These are phyloP conservation scores for Acorus calamus DNA, from an alignment of 106 monocot species.

Conservation along the genomic window DNA sequence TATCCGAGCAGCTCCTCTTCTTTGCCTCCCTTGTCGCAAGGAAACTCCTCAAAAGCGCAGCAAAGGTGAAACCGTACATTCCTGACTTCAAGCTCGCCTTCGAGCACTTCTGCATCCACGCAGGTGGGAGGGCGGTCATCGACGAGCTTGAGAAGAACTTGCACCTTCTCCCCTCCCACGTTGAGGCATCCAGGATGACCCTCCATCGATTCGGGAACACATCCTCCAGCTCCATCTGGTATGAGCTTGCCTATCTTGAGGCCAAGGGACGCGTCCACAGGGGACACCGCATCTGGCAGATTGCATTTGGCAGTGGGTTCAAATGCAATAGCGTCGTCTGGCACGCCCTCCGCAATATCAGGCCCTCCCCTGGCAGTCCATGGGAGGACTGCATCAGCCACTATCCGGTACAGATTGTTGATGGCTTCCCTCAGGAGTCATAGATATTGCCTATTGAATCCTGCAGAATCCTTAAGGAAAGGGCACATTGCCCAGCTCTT, in stretches of 20 bases:
- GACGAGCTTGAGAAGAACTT: constrained; percentile 27
- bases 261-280: constrained; percentile 18
- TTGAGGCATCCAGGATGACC: constrained; percentile 19
- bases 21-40: constrained; percentile 13
- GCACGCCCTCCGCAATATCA: background rate
- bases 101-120: background rate
- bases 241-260: constrained; percentile 17
- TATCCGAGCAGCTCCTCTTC: constrained; percentile 23
- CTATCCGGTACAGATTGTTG: constrained; percentile 12
- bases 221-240: constrained; percentile 25
- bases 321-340: constrained; percentile 17
- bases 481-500: too few species aligned
- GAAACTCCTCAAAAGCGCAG: constrained; percentile 12
- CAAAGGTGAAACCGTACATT: constrained; percentile 18
- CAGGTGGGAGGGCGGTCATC: constrained; percentile 20
- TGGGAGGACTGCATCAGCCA: constrained; percentile 13
- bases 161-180: constrained; percentile 12
- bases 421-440: background rate
- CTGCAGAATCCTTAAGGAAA: too few species aligned
- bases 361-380: constrained; percentile 2
- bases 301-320: constrained; percentile 21
- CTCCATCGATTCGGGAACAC: constrained; percentile 21
- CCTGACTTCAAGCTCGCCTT: constrained; percentile 24
- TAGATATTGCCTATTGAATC: too few species aligned
- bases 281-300: constrained; percentile 19